Conservation (phyloP, 805 yeast species). For the Candida awuae region DNA sequence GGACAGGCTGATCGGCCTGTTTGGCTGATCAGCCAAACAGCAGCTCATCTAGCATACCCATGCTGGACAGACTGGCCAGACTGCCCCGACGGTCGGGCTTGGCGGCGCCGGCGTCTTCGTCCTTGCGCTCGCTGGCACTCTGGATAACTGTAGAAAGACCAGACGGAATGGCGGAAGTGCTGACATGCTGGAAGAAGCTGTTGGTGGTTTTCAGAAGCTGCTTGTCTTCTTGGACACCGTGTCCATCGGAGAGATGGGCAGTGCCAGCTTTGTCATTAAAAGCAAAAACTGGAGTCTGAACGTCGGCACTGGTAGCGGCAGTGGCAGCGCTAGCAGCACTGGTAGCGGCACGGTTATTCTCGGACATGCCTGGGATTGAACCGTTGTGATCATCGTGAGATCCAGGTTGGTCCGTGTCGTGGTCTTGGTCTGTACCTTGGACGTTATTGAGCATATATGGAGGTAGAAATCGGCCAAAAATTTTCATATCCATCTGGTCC, state of each 20-base stretch:
- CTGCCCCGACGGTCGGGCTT: slow-evolving; percentile 3
- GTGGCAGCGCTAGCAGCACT: too few relatives aligned
- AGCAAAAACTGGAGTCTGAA: too few relatives aligned
- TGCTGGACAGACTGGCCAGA: slow-evolving; percentile 5
- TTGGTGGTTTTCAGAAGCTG: slow-evolving; percentile 2
- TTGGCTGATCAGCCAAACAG: slow-evolving; percentile 6
- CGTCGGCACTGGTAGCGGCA: too few relatives aligned
- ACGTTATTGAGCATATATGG: slow-evolving; percentile 62
- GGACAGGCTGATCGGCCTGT: too few relatives aligned
- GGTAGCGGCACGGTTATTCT: too few relatives aligned
- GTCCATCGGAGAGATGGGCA: too few relatives aligned
- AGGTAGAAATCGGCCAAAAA: slow-evolving; percentile 77
- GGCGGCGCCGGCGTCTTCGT: background rate
- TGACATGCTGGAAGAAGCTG: slow-evolving; percentile 10
- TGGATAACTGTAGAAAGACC: slow-evolving; percentile 27
- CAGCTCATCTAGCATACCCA: slow-evolving; percentile 10
- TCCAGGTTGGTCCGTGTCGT: background rate
- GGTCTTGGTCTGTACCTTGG: background rate
- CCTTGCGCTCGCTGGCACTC: background rate
- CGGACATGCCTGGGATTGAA: too few relatives aligned
- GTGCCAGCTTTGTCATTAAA: too few relatives aligned
- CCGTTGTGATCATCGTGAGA: too few relatives aligned
- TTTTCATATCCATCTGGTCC: slow-evolving; percentile 76
- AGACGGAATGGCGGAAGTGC: slow-evolving; percentile 22
- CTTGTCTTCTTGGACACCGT: background rate